A percentile compares a stretch with the other conserved stretches of the same genome.
phyloP scores from a whole-genome alignment of 805 yeast species.

The Komagataella pastoris region DNA sequence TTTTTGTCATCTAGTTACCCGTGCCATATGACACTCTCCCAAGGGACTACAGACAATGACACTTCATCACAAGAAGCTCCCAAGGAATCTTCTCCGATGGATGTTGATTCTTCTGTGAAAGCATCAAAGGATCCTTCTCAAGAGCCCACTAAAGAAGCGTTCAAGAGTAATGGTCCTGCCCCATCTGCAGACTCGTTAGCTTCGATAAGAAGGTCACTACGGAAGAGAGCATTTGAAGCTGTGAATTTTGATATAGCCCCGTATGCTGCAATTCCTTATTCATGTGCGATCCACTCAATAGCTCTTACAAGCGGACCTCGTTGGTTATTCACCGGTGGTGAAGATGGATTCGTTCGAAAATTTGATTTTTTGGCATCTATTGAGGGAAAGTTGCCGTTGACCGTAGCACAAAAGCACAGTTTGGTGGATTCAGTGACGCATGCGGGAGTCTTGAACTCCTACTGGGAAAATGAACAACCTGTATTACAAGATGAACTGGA shows the following conservation, averaged over 20 bases:
- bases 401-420: conserved; percentile 85
- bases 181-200: conserved; percentile 1
- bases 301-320: conserved; percentile 70
- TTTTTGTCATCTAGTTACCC: background rate
- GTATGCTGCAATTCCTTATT: conserved; percentile 76
- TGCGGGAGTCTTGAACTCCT: conserved; percentile 72
- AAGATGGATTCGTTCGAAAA: conserved; percentile 85
- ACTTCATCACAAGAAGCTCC: background rate
- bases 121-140: conserved; percentile 5
- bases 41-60: background rate
- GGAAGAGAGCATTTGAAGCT: conserved; percentile 3
- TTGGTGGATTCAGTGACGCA: conserved; percentile 74
- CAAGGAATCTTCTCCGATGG: background rate
- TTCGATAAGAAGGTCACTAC: conserved; percentile 3
- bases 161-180: conserved; percentile 3
- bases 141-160: conserved; percentile 2
- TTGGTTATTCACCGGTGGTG: conserved; percentile 90
- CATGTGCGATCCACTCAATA: conserved; percentile 64
- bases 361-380: conserved; percentile 79
- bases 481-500: conserved; percentile 27
- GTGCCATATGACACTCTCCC: background rate
- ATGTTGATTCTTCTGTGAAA: conserved; percentile 1
- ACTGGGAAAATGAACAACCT: conserved; percentile 97
- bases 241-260: conserved; percentile 53
- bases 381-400: conserved; percentile 76